Percentiles rank a stretch among this genome's conserved stretches.
Conservation (phyloP, 179 eudicot species). For the Silene vulgaris region DNA sequence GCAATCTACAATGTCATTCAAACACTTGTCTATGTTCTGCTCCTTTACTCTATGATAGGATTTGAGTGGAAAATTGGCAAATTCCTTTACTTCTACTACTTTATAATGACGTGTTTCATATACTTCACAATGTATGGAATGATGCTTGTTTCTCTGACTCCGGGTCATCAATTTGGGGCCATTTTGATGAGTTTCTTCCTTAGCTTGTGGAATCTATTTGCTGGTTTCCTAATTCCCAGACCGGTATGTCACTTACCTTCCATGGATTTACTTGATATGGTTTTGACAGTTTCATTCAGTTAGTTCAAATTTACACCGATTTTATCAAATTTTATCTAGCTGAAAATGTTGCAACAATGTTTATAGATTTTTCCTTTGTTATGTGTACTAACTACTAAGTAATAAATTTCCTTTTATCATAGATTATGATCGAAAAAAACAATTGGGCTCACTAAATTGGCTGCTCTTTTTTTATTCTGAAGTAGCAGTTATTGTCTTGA, state of each 20-base stretch:
- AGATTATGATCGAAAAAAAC: no score
- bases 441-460: no score
- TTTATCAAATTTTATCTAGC: not conserved
- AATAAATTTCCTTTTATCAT: no score
- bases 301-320: not conserved
- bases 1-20: slow-evolving; percentile 49
- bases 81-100: slow-evolving; percentile 61
- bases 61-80: slow-evolving; percentile 49
- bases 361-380: not conserved
- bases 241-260: slow-evolving; percentile 40
- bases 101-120: slow-evolving; percentile 51
- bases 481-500: no score
- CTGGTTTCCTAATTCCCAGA: slow-evolving; percentile 67
- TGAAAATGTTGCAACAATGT: not conserved
- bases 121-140: slow-evolving; percentile 65
- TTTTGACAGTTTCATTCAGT: not conserved
- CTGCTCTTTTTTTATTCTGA: no score
- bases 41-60: slow-evolving; percentile 76
- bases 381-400: no score
- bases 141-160: slow-evolving; percentile 80
- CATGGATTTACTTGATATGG: not conserved
- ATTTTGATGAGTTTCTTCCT: slow-evolving; percentile 65
- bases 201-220: slow-evolving; percentile 74
- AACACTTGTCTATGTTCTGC: slow-evolving; percentile 36
- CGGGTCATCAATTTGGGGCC: slow-evolving; percentile 54